Evolutionary conservation across 345 rosid species (phyloP).

Genomic region (Passiflora organensis): DNA sequence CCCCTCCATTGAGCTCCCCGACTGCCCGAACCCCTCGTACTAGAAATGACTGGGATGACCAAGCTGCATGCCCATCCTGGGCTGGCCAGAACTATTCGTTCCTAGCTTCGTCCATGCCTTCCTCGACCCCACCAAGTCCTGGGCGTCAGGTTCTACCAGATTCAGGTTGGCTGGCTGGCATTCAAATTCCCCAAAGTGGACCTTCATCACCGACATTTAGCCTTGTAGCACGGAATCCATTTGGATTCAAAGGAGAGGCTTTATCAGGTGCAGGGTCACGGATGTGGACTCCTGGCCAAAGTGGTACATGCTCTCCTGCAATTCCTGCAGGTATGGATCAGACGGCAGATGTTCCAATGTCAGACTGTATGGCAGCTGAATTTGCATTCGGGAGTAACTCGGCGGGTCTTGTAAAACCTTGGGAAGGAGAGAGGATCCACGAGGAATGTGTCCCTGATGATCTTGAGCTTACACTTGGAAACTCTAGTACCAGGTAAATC

Average conservation of each 20-base stretch:
- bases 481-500: conserved; percentile 62
- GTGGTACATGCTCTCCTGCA: conserved; percentile 95
- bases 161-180: conserved; percentile 81
- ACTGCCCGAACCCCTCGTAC: conserved; percentile 70
- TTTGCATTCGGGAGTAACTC: conserved; percentile 78
- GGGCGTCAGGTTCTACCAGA: conserved; percentile 69
- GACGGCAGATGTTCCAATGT: conserved; percentile 75
- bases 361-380: conserved; percentile 71
- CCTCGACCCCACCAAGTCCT: conserved; percentile 97
- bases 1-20: conserved; percentile 97
- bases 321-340: conserved; percentile 68
- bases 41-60: conserved; percentile 60
- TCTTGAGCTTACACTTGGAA: conserved; percentile 96
- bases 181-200: conserved; percentile 62
- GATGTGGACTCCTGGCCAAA: conserved; percentile 94
- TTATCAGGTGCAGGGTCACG: conserved; percentile 65
- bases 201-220: conserved; percentile 92
- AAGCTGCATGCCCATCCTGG: conserved; percentile 46
- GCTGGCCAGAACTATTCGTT: conserved; percentile 43
- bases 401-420: conserved; percentile 78
- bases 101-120: conserved; percentile 40
- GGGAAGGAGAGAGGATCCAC: conserved; percentile 99
- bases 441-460: conserved; percentile 94
- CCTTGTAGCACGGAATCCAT: conserved; percentile 70
- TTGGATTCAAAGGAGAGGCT: conserved; percentile 64